Conservation (phyloP, 805 yeast species). For the Candida boidinii region DNA sequence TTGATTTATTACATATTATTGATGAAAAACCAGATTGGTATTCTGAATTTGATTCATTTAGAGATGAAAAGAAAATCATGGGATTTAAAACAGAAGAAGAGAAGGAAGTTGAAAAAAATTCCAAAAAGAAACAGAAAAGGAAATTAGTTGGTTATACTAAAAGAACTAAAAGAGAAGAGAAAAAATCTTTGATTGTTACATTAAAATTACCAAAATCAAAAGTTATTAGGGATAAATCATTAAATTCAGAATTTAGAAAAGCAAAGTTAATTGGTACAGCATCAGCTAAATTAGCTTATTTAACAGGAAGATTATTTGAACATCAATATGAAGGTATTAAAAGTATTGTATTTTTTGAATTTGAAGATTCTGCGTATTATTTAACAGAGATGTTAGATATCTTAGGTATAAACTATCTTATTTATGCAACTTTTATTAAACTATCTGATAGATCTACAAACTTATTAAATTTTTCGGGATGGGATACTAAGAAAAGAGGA, state of each 20-base stretch:
- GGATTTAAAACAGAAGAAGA: background rate
- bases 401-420: constrained; percentile 48
- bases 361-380: constrained; percentile 64
- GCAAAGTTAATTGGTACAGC: constrained; percentile 50
- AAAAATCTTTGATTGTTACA: background rate
- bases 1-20: constrained; percentile 19
- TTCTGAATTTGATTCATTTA: constrained; percentile 14
- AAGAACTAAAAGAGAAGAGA: constrained; percentile 2
- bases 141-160: background rate
- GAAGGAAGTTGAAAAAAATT: background rate
- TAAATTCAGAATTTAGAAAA: constrained; percentile 17
- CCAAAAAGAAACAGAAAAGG: constrained; percentile 2
- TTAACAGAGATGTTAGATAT: constrained; percentile 56
- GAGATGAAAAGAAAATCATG: constrained; percentile 16
- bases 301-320: constrained; percentile 44
- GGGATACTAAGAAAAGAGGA: constrained; percentile 31
- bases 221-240: constrained; percentile 9
- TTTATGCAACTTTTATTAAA: constrained; percentile 56
- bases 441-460: constrained; percentile 42
- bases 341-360: constrained; percentile 60
- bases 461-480: constrained; percentile 39
- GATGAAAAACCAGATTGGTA: constrained; percentile 20
- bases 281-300: constrained; percentile 55
- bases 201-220: constrained; percentile 13
- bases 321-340: constrained; percentile 39